Evolutionary conservation across 2,329 filamentous ascomycete species (phyloP).

Genomic region (Trichophaea hybrida): DNA sequence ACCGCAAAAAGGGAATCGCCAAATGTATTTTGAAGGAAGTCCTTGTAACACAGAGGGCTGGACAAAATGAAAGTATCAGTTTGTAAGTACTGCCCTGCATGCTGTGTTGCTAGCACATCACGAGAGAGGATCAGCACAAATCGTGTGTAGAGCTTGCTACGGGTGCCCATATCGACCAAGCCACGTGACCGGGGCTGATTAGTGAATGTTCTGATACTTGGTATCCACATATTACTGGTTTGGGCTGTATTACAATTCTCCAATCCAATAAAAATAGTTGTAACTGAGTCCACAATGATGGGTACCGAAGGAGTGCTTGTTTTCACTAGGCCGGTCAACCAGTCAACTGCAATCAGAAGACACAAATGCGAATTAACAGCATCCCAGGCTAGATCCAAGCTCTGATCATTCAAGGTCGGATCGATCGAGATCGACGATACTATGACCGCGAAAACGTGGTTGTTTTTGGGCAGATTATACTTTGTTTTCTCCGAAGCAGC

Average conservation of each 20-base stretch:
- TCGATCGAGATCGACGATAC: not conserved
- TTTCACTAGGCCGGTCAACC: not conserved
- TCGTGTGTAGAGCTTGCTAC: not conserved
- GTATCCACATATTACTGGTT: not conserved
- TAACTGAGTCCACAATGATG: not conserved
- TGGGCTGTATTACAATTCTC: not conserved
- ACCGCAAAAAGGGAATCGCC: not conserved
- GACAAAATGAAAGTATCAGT: not conserved
- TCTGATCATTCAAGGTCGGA: not conserved
- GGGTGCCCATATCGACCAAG: not conserved
- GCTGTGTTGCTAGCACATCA: not conserved
- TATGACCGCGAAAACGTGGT: not conserved
- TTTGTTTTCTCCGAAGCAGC: not conserved
- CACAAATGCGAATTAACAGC: not conserved
- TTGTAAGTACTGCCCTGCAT: not conserved
- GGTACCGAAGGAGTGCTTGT: not conserved
- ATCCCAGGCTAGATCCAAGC: not conserved
- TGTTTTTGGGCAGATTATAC: not conserved
- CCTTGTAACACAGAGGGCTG: not conserved
- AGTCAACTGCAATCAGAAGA: not conserved
- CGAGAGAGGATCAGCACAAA: not conserved
- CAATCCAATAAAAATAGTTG: not conserved
- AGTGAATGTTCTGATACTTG: not conserved
- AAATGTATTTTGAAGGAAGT: not conserved
- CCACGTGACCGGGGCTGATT: not conserved